phyloP scores from a whole-genome alignment of 2,329 filamentous ascomycete genomes.

The Fusarium liriodendri region DNA sequence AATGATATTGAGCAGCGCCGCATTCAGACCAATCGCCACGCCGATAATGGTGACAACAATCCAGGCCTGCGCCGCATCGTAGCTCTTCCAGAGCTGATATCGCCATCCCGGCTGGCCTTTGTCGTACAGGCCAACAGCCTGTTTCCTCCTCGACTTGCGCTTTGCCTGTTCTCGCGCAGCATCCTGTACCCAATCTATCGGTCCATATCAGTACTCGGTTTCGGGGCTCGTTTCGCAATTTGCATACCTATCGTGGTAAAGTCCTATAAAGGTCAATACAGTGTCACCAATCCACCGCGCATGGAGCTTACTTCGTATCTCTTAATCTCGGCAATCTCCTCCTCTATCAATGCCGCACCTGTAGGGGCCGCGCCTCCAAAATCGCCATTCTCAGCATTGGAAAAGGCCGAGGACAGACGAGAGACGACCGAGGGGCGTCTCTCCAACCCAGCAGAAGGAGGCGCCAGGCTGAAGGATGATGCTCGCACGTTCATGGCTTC shows the following conservation, averaged over 20 bases:
- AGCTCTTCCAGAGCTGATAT: constrained; percentile 83
- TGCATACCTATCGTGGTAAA: constrained; percentile 88
- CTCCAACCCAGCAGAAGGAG: constrained; percentile 49
- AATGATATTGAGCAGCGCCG: constrained; percentile 91
- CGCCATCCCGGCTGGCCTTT: constrained; percentile 80
- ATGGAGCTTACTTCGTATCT: constrained; percentile 78
- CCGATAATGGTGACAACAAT: constrained; percentile 96
- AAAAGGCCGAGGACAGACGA: constrained; percentile 75
- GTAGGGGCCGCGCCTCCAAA: constrained; percentile 60
- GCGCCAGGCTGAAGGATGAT: constrained; percentile 58
- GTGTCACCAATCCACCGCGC: constrained; percentile 42
- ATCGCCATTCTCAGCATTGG: constrained; percentile 72
- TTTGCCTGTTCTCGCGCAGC: constrained; percentile 89
- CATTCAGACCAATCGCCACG: constrained; percentile 91
- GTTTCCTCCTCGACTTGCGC: constrained; percentile 79
- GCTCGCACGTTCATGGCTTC: constrained; percentile 63
- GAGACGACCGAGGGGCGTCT: constrained; percentile 70
- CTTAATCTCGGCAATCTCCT: constrained; percentile 98
- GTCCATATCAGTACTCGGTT: constrained; percentile 45
- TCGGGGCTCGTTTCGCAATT: constrained; percentile 6
- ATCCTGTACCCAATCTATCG: constrained; percentile 94
- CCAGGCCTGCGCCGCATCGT: constrained; percentile 97
- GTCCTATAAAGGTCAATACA: constrained; percentile 62
- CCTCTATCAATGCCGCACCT: constrained; percentile 80
- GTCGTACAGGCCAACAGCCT: constrained; percentile 78